phyloP scores from a whole-genome alignment of 306 rosid species.

The Myrica gale region DNA sequence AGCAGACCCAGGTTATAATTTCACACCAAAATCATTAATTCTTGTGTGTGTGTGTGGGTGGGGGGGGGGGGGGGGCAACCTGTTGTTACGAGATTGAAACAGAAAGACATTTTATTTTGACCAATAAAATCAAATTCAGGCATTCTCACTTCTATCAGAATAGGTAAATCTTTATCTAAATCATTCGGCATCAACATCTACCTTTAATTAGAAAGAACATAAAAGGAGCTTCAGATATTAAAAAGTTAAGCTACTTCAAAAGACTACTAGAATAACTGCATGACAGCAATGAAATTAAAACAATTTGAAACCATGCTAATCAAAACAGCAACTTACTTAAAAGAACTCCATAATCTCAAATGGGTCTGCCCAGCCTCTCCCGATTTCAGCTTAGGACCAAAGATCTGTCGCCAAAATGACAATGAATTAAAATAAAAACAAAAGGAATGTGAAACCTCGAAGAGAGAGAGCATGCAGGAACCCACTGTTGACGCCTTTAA shows the following conservation, averaged over 20 bases:
- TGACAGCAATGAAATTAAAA: background rate
- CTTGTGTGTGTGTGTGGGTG: too few relatives aligned
- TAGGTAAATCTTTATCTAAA: background rate
- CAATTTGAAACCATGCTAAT: too few relatives aligned
- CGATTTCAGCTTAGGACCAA: conserved; percentile 36
- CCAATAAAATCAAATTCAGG: too few relatives aligned
- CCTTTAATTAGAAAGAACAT: background rate
- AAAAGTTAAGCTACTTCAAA: background rate
- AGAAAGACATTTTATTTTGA: too few relatives aligned
- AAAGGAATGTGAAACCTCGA: background rate
- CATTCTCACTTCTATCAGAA: too few relatives aligned
- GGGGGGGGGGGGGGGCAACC: too few relatives aligned
- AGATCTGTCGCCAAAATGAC: conserved; percentile 45
- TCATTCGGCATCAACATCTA: background rate
- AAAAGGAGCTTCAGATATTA: background rate
- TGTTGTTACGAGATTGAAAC: too few relatives aligned
- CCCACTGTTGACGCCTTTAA: conserved; percentile 38
- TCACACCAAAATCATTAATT: background rate
- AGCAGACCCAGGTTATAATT: background rate
- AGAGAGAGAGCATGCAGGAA: background rate
- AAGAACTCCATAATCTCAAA: conserved; percentile 28
- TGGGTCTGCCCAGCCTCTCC: conserved; percentile 43
- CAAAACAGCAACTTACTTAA: too few relatives aligned
- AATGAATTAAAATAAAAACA: background rate
- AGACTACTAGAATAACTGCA: background rate